Percentiles rank a stretch among this genome's conserved stretches.
phyloP scores from a whole-genome alignment of 345 rosid species.

The Pugionium dolabratum region DNA sequence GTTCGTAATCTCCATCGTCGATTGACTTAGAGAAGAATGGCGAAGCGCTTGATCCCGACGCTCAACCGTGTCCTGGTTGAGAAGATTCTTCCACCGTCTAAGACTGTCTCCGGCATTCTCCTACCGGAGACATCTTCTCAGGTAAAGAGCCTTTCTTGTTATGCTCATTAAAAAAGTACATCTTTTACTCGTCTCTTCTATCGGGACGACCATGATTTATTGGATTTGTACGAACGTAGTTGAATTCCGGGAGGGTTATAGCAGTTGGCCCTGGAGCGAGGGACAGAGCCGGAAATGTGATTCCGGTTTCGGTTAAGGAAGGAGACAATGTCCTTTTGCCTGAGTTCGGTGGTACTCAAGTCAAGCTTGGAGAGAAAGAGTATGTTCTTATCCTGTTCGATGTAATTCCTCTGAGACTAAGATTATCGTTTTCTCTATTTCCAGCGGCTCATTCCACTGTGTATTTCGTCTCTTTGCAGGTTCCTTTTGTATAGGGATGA shows the following conservation, averaged over 20 bases:
- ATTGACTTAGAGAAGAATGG: slow-evolving; percentile 46
- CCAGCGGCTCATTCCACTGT: background rate
- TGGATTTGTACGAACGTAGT: slow-evolving; percentile 39
- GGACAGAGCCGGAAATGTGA: slow-evolving; percentile 57
- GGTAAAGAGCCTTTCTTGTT: slow-evolving; percentile 36
- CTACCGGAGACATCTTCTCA: slow-evolving; percentile 66
- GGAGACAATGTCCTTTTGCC: slow-evolving; percentile 82
- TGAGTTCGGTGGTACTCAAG: slow-evolving; percentile 72
- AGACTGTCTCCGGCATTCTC: slow-evolving; percentile 69
- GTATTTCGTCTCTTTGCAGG: slow-evolving; percentile 44
- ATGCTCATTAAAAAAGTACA: background rate
- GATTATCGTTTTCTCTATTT: background rate
- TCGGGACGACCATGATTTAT: background rate
- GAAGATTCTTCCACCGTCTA: slow-evolving; percentile 67
- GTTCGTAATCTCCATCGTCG: slow-evolving; percentile 2
- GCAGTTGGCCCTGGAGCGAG: slow-evolving; percentile 78
- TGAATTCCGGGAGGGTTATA: slow-evolving; percentile 74
- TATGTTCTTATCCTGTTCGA: slow-evolving; percentile 39
- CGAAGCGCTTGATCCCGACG: slow-evolving; percentile 76
- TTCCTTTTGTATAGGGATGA: slow-evolving; percentile 66
- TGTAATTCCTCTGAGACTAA: slow-evolving; percentile 15
- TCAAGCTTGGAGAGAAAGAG: slow-evolving; percentile 81
- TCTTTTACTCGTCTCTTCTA: background rate
- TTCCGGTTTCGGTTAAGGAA: slow-evolving; percentile 71
- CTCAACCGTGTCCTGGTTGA: slow-evolving; percentile 73